phyloP scores from a whole-genome alignment of 805 yeast genomes.

The Komagataella kurtzmanii region DNA sequence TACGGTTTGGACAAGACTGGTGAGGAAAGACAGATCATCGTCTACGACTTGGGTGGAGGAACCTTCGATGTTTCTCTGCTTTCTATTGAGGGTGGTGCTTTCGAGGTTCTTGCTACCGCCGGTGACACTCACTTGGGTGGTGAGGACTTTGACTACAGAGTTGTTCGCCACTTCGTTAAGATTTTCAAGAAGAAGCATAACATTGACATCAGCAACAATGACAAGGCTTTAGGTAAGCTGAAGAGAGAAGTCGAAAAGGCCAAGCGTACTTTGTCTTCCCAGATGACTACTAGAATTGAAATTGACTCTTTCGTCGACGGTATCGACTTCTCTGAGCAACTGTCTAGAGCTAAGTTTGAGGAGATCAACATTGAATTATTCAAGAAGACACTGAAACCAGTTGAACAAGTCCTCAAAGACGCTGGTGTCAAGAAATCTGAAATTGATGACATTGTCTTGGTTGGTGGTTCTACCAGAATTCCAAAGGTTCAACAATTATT shows the following conservation, averaged over 20 bases:
- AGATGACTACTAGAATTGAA: slow-evolving; percentile 91
- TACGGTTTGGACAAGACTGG: slow-evolving; percentile 81
- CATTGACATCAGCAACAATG: slow-evolving; percentile 69
- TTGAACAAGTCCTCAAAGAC: slow-evolving; percentile 90
- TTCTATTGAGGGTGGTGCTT: slow-evolving; percentile 83
- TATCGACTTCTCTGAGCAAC: slow-evolving; percentile 86
- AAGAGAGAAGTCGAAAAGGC: slow-evolving; percentile 98
- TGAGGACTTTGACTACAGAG: slow-evolving; percentile 88
- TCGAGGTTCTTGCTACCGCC: slow-evolving; percentile 86
- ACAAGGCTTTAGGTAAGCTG: slow-evolving; percentile 81
- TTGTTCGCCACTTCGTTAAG: slow-evolving; percentile 77
- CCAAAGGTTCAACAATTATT: slow-evolving; percentile 94
- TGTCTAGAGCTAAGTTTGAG: slow-evolving; percentile 96
- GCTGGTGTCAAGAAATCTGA: slow-evolving; percentile 79
- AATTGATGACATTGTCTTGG: slow-evolving; percentile 88
- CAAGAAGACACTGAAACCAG: slow-evolving; percentile 92
- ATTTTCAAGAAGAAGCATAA: slow-evolving; percentile 86
- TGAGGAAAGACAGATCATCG: slow-evolving; percentile 80
- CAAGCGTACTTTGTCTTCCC: slow-evolving; percentile 89
- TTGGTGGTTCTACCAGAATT: slow-evolving; percentile 99
- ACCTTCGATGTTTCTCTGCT: slow-evolving; percentile 86
- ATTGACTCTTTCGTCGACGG: slow-evolving; percentile 93
- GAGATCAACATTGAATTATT: slow-evolving; percentile 88
- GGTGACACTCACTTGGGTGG: slow-evolving; percentile 98
- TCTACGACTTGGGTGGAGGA: slow-evolving; percentile 96